These are phyloP conservation scores for Hyphopichia buzzinii DNA, from an alignment of 1,139 yeast species.

Conservation along the genomic window DNA sequence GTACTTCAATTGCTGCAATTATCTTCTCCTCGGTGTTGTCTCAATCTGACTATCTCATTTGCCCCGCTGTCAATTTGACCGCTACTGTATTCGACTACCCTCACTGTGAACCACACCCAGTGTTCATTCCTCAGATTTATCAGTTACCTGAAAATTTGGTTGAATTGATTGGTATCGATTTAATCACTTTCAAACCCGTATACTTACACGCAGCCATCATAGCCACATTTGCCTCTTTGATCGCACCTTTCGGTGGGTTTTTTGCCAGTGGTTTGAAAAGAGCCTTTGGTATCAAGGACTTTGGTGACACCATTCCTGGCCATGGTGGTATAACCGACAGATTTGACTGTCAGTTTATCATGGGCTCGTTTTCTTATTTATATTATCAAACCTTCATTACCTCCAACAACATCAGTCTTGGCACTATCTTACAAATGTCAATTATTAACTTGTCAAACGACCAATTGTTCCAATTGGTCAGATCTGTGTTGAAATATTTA, in stretches of 20 bases:
- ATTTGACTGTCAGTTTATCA: conserved; percentile 94
- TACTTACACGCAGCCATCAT: conserved; percentile 83
- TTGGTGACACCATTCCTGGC: conserved; percentile 53
- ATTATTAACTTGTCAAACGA: conserved; percentile 66
- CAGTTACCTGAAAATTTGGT: conserved; percentile 70
- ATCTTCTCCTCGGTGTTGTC: conserved; percentile 63
- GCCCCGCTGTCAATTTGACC: conserved; percentile 75
- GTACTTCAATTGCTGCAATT: conserved; percentile 77
- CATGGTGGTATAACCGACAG: conserved; percentile 99
- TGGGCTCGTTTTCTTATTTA: conserved; percentile 93
- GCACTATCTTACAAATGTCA: conserved; percentile 71
- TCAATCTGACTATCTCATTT: conserved; percentile 71
- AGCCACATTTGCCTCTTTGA: conserved; percentile 92
- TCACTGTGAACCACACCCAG: conserved; percentile 82
- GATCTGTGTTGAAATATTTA: conserved; percentile 62
- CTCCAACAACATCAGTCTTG: conserved; percentile 66
- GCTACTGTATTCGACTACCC: conserved; percentile 48
- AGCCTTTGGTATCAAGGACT: conserved; percentile 76
- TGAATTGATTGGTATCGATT: conserved; percentile 22
- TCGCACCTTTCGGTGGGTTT: conserved; percentile 99
- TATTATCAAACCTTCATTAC: conserved; percentile 92
- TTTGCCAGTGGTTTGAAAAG: conserved; percentile 96
- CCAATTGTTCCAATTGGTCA: conserved; percentile 64
- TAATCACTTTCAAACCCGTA: conserved; percentile 73
- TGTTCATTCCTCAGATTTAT: conserved; percentile 75